These are phyloP conservation scores for Nicotiana sylvestris DNA, from an alignment of 257 asterid genomes.

Conservation along the genomic window DNA sequence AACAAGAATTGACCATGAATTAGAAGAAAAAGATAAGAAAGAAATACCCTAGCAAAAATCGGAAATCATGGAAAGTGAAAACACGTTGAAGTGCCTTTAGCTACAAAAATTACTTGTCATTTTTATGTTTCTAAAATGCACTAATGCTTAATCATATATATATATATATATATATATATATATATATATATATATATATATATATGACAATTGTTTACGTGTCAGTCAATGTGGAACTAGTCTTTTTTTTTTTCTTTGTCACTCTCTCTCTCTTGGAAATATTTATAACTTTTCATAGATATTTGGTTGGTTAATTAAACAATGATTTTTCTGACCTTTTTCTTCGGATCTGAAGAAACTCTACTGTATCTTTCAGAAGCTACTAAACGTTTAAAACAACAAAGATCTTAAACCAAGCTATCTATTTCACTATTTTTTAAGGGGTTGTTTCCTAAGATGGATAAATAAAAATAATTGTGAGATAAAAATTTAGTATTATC, in stretches of 20 bases:
- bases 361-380: conserved; percentile 42
- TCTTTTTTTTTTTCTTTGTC: background rate
- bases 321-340: conserved; percentile 36
- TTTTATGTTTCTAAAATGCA: conserved; percentile 24
- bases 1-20: background rate
- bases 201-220: background rate
- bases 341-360: conserved; percentile 77
- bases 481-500: no score
- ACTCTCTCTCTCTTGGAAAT: background rate
- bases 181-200: no score
- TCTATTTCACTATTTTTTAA: conserved; percentile 3
- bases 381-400: conserved; percentile 35
- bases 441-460: no score
- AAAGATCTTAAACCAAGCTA: conserved; percentile 48
- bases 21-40: background rate
- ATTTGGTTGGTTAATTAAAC: background rate
- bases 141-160: background rate
- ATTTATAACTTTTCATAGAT: background rate
- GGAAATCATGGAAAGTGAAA: conserved; percentile 6
- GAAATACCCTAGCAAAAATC: background rate
- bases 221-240: background rate
- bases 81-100: conserved; percentile 8
- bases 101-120: conserved; percentile 24
- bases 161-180: no score
- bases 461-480: no score